phyloP scores from a whole-genome alignment of 345 rosid species.

The Erysimum cheiranthoides region DNA sequence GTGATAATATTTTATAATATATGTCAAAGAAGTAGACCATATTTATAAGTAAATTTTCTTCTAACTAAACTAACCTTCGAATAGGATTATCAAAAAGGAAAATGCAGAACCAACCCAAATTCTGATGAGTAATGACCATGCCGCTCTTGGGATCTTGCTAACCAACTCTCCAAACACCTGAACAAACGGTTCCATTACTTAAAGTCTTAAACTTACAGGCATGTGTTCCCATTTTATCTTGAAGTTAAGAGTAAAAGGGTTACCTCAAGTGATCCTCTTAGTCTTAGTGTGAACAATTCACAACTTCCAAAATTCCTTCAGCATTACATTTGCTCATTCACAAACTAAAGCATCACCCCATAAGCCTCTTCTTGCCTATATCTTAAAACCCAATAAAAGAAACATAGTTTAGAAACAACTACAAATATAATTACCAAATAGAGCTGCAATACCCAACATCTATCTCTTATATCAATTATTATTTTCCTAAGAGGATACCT shows the following conservation, averaged over 20 bases:
- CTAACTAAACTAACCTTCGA: too few relatives aligned
- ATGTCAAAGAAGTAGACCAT: background rate
- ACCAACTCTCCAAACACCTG: conserved; percentile 9
- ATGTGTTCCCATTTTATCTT: background rate
- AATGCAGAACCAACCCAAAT: conserved; percentile 1
- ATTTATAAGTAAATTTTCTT: too few relatives aligned
- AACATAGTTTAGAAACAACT: conserved; percentile 20
- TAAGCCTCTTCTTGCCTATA: conserved; percentile 42
- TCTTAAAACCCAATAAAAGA: conserved; percentile 20
- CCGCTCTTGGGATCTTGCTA: background rate
- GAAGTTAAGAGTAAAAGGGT: background rate
- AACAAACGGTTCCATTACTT: background rate
- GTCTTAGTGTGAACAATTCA: background rate
- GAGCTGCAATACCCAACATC: background rate
- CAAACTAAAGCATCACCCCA: conserved; percentile 21
- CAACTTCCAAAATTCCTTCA: conserved; percentile 20
- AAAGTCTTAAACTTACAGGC: conserved; percentile 11
- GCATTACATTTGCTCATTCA: conserved; percentile 3
- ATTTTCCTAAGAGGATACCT: conserved; percentile 35
- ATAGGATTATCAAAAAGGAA: too few relatives aligned
- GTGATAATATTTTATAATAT: background rate
- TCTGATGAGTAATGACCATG: background rate
- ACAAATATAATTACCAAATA: background rate
- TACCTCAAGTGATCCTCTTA: conserved; percentile 6
- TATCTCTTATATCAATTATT: background rate